Base-by-base conservation (phyloP, 306 rosid species). In the Dalbergia cochinchinensis region DNA sequence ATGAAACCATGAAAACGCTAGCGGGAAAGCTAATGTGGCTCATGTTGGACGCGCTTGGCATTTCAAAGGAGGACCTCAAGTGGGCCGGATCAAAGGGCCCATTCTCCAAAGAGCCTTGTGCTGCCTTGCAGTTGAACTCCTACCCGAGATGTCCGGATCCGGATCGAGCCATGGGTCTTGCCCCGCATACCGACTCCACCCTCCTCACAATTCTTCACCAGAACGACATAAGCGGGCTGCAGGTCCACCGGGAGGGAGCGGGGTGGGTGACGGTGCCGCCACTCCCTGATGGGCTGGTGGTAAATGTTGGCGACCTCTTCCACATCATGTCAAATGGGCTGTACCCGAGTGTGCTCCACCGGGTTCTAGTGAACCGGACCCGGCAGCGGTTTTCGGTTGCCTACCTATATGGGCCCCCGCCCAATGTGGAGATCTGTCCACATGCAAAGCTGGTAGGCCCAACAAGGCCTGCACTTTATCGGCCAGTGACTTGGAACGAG, bases 101-200 rank as follows among this genome's bases (percentile, higher is more conserved):
- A 7, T 83, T 85, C 2, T 45, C 5, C 20, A 65, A 77, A 37
- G 89, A 68, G 2, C 80, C 87, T 8, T 60, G 78, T 1, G 89
- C 90, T 4, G 97, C 93, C 4, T n/a, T 92, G 12, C 99, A 95
- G 37, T 5, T 93, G 62, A 95, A 95, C 54, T 93, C 89, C 0
- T 95, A 95, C 85, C 99, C 99, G 8, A 83, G 73, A 33, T 95
- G 99, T 44, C 99, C 98, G 0, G 98, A 95, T 26, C 99, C 99
- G 0, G 92, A 88, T n/a, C 92, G 90, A 13, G 99, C 99, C 77
- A 95, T 91, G 98, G 98, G 99, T 20, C 89, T 95, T 0, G 98
- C 98, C 0, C 88, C 91, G 4, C 98, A 95, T 73, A 95, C 99
- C 0, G 99, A 95, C 69, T 91, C 99, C 0, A 93, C 97, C 73